A percentile compares a stretch with the other conserved stretches of the same genome.
Evolutionary conservation across 2,329 filamentous ascomycete genomes (phyloP).

Genomic region (Mycogone perniciosa): DNA sequence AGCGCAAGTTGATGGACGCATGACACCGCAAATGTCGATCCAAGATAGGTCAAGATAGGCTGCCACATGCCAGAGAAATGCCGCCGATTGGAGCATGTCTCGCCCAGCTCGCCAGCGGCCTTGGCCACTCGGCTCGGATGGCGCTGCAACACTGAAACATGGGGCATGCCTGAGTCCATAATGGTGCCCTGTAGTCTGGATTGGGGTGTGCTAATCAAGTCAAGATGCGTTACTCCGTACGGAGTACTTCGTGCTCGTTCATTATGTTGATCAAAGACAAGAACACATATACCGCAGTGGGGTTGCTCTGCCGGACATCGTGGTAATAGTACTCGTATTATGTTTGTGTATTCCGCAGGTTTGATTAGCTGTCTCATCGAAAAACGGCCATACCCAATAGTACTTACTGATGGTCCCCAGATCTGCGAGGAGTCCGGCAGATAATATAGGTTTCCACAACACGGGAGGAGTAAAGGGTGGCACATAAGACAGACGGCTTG

Average conservation of each 20-base stretch:
- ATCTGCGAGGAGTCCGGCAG: not conserved
- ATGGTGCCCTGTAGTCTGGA: not conserved
- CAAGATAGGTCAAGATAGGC: slow-evolving; percentile 5
- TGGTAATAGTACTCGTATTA: not conserved
- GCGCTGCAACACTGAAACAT: not conserved
- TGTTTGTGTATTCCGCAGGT: not conserved
- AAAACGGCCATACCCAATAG: not conserved
- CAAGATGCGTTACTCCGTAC: not conserved
- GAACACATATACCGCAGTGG: not conserved
- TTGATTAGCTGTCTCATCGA: not conserved
- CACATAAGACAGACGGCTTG: too few species aligned
- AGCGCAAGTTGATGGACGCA: slow-evolving; percentile 12
- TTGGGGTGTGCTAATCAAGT: slow-evolving; percentile 5
- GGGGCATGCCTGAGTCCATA: not conserved
- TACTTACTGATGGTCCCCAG: not conserved
- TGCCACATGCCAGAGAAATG: slow-evolving; percentile 12
- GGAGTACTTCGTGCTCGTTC: not conserved
- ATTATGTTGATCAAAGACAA: not conserved
- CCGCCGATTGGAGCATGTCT: slow-evolving; percentile 8
- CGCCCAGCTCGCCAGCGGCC: not conserved
- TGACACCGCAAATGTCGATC: slow-evolving; percentile 14
- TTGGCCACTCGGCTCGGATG: not conserved
- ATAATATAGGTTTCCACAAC: too few species aligned
- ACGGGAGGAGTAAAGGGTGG: too few species aligned
- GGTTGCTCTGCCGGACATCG: not conserved